Conservation (phyloP, 768 basidiomycete species). For the Lactarius deliciosus region DNA sequence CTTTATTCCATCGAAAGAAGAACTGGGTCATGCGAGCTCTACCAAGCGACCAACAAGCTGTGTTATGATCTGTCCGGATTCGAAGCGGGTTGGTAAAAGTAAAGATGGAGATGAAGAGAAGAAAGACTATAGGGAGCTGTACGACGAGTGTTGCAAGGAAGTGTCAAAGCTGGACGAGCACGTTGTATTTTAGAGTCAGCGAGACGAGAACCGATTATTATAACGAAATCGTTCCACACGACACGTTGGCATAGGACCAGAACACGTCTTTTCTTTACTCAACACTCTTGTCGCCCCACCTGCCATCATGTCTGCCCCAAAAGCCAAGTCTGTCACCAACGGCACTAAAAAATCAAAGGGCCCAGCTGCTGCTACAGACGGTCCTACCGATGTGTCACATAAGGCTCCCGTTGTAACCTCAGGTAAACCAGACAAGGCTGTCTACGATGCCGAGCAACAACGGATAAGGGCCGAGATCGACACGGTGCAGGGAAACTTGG, state of each 20-base stretch:
- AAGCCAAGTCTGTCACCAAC: slow-evolving; percentile 53
- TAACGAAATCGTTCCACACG: slow-evolving; percentile 10
- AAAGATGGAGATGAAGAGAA: slow-evolving; percentile 63
- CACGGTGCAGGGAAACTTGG: slow-evolving; percentile 72
- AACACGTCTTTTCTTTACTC: slow-evolving; percentile 29
- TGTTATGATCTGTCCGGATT: slow-evolving; percentile 88
- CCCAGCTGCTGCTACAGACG: slow-evolving; percentile 42
- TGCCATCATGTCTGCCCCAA: slow-evolving; percentile 42
- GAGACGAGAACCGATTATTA: background rate
- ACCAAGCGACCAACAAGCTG: slow-evolving; percentile 99
- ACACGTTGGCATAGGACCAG: slow-evolving; percentile 6
- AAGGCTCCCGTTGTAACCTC: slow-evolving; percentile 35
- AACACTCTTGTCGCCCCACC: background rate
- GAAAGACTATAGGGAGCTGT: slow-evolving; percentile 83
- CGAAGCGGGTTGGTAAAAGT: slow-evolving; percentile 66
- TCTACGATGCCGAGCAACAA: slow-evolving; percentile 84
- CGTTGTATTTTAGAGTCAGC: slow-evolving; percentile 43
- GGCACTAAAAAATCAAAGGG: slow-evolving; percentile 33
- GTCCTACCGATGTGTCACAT: slow-evolving; percentile 38
- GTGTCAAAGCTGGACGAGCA: slow-evolving; percentile 77
- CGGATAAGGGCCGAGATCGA: slow-evolving; percentile 84
- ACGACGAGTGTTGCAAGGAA: slow-evolving; percentile 84
- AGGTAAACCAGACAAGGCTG: slow-evolving; percentile 80
- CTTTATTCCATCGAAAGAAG: slow-evolving; percentile 90
- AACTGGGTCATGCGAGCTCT: slow-evolving; percentile 91